Conservation (phyloP, 352 stramenopile species). For the Lagenidium sp. region DNA sequence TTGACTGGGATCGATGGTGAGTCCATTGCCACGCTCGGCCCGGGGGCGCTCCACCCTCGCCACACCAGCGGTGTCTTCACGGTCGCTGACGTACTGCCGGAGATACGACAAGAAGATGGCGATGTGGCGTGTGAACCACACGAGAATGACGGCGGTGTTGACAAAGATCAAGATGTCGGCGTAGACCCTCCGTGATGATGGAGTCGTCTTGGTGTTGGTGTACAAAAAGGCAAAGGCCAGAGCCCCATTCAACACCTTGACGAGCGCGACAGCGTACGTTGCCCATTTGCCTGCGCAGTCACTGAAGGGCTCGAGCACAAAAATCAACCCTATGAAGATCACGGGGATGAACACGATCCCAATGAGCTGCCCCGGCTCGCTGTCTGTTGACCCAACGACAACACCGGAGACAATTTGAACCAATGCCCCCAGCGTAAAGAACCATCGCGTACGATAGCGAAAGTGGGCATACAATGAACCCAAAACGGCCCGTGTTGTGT, state of each 20-base stretch:
- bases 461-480: slow-evolving; percentile 57
- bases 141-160: slow-evolving; percentile 47
- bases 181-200: slow-evolving; percentile 18
- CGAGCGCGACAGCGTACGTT: slow-evolving; percentile 31
- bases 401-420: slow-evolving; percentile 51
- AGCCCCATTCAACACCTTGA: slow-evolving; percentile 52
- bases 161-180: slow-evolving; percentile 47
- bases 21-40: no score
- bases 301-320: slow-evolving; percentile 43
- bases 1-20: no score
- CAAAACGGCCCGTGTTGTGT: slow-evolving; percentile 47
- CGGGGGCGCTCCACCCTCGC: no score
- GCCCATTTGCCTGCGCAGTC: slow-evolving; percentile 28
- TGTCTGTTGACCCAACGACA: slow-evolving; percentile 45
- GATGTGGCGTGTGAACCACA: slow-evolving; percentile 48
- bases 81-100: no score
- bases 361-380: slow-evolving; percentile 45
- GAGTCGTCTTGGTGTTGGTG: slow-evolving; percentile 36
- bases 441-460: slow-evolving; percentile 53
- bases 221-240: slow-evolving; percentile 51
- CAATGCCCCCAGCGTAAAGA: slow-evolving; percentile 46
- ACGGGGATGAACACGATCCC: slow-evolving; percentile 34
- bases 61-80: no score
- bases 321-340: slow-evolving; percentile 46
- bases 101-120: slow-evolving; percentile 51